These are phyloP conservation scores for Fusarium goolgardi DNA, from an alignment of 2,329 filamentous ascomycete genomes.

Conservation along the genomic window DNA sequence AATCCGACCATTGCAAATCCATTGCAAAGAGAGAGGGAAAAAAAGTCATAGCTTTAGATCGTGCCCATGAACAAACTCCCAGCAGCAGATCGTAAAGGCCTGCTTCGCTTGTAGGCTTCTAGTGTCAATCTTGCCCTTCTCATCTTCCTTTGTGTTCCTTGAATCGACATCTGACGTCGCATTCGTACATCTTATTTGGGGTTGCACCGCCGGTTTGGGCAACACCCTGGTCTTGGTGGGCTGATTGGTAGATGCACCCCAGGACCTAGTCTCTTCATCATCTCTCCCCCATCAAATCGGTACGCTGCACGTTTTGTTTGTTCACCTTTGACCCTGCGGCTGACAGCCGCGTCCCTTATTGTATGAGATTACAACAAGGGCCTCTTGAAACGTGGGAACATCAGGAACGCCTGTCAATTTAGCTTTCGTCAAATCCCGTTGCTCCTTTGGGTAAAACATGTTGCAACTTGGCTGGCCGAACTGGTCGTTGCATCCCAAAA, in stretches of 20 bases:
- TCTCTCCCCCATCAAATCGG: slow-evolving; percentile 47
- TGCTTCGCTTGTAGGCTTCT: slow-evolving; percentile 25
- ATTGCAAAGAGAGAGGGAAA: not conserved
- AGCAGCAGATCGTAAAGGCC: slow-evolving; percentile 22
- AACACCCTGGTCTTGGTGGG: slow-evolving; percentile 31
- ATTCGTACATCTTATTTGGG: slow-evolving; percentile 41
- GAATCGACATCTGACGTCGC: slow-evolving; percentile 43
- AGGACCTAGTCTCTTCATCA: slow-evolving; percentile 41
- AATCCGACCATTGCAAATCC: not conserved
- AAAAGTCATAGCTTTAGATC: slow-evolving; percentile 12
- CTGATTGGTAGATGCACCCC: slow-evolving; percentile 47
- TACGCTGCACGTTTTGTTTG: slow-evolving; percentile 44
- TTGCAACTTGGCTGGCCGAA: slow-evolving; percentile 16
- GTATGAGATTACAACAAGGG: slow-evolving; percentile 30
- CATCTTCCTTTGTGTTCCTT: slow-evolving; percentile 18
- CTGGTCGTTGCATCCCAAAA: slow-evolving; percentile 31
- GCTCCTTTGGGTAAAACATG: slow-evolving; percentile 29
- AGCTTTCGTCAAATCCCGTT: slow-evolving; percentile 15
- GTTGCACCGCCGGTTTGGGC: slow-evolving; percentile 42
- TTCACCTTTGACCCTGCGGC: slow-evolving; percentile 31
- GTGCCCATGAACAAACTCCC: slow-evolving; percentile 3
- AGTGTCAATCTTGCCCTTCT: slow-evolving; percentile 28
- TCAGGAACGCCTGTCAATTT: slow-evolving; percentile 35
- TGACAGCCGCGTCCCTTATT: slow-evolving; percentile 32
- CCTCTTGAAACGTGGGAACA: slow-evolving; percentile 44